Percentiles rank a stretch among this genome's conserved stretches.
Evolutionary conservation across 2,329 filamentous ascomycete species (phyloP).

Genomic region (Fusarium sp.): DNA sequence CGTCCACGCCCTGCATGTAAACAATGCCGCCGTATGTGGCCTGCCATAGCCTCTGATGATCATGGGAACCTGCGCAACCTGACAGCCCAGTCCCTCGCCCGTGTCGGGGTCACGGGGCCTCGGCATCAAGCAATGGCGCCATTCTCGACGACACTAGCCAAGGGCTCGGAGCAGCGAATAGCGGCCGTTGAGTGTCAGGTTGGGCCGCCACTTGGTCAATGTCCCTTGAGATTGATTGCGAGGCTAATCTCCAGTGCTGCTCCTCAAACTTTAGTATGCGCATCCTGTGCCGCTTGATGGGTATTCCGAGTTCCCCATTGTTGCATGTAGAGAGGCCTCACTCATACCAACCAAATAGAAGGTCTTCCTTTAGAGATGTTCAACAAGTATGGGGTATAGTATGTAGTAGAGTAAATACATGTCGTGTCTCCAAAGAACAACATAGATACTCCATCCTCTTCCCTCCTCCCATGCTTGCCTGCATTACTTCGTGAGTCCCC

Average conservation of each 20-base stretch:
- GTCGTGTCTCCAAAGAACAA: constrained; percentile 22
- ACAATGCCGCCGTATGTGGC: constrained; percentile 3
- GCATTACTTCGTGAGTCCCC: constrained; percentile 42
- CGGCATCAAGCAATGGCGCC: constrained; percentile 13
- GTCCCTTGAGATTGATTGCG: constrained; percentile 1
- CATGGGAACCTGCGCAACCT: not conserved
- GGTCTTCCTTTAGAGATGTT: constrained; percentile 26
- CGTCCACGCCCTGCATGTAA: constrained; percentile 14
- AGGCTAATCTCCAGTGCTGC: constrained; percentile 1
- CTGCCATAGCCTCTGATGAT: not conserved
- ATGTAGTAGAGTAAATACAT: constrained; percentile 40
- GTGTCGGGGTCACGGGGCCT: not conserved
- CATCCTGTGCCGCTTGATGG: not conserved
- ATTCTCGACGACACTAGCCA: constrained; percentile 17
- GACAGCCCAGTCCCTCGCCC: not conserved
- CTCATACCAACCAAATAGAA: not conserved
- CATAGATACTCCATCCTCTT: constrained; percentile 20
- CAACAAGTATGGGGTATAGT: constrained; percentile 43
- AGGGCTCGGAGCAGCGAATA: constrained; percentile 26
- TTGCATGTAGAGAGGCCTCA: not conserved
- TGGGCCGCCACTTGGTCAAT: constrained; percentile 15
- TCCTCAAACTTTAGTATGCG: not conserved
- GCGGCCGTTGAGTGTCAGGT: constrained; percentile 29
- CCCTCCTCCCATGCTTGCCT: constrained; percentile 20
- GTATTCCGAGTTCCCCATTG: not conserved